Conservation (phyloP, 2,329 filamentous ascomycete genomes). For the Neonectria coccinea region DNA sequence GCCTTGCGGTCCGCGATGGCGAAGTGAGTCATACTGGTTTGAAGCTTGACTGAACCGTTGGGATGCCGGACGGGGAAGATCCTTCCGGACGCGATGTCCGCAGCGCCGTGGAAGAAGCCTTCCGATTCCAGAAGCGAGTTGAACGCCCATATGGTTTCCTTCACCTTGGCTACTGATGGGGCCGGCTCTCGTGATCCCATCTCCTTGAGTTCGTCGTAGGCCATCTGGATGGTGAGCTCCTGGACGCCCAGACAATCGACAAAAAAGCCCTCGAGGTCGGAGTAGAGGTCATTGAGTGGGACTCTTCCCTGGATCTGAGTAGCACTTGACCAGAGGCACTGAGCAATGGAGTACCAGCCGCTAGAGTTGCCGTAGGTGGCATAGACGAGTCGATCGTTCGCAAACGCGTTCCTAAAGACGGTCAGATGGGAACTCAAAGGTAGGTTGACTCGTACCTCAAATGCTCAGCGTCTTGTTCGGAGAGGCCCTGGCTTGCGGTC, state of each 20-base stretch:
- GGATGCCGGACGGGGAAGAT: conserved; percentile 44
- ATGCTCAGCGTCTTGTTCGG: background rate
- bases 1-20: conserved; percentile 50
- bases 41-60: conserved; percentile 28
- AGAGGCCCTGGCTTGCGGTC: background rate
- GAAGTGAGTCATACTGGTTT: conserved; percentile 43
- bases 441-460: conserved; percentile 18
- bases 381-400: conserved; percentile 30
- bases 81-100: conserved; percentile 18
- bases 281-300: conserved; percentile 46
- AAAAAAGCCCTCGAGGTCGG: conserved; percentile 48
- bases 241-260: conserved; percentile 46
- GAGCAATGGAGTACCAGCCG: conserved; percentile 44
- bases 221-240: conserved; percentile 47
- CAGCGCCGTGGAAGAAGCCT: conserved; percentile 12
- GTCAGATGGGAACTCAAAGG: background rate
- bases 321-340: conserved; percentile 52
- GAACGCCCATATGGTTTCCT: conserved; percentile 48
- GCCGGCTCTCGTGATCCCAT: conserved; percentile 18
- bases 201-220: conserved; percentile 47
- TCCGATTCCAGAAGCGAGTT: conserved; percentile 46
- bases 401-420: conserved; percentile 15
- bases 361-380: conserved; percentile 15
- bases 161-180: conserved; percentile 41
- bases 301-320: conserved; percentile 45